Evolutionary conservation across 2,329 filamentous ascomycete genomes (phyloP).

Genomic region (Neurospora sp.): DNA sequence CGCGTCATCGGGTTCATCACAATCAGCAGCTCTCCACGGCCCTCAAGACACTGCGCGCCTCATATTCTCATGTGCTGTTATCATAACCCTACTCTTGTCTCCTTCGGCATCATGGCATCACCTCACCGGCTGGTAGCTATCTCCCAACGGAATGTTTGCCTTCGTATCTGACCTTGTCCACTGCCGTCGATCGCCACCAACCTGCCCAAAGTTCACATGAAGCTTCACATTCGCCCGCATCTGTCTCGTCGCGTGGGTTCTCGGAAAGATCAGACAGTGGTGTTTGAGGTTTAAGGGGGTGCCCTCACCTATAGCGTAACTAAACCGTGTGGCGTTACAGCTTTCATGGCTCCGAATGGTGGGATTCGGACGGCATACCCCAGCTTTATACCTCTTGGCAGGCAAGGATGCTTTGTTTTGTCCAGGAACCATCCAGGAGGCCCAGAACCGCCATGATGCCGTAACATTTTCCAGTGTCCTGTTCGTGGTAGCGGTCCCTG

Average conservation of each 20-base stretch:
- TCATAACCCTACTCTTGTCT: background rate
- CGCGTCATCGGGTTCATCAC: background rate
- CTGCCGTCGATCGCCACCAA: background rate
- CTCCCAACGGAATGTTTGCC: background rate
- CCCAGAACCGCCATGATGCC: background rate
- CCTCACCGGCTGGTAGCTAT: background rate
- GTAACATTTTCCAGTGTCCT: background rate
- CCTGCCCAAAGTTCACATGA: background rate
- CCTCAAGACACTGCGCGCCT: background rate
- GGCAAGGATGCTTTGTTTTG: constrained; percentile 13
- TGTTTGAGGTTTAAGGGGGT: constrained; percentile 13
- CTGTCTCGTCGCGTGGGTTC: background rate
- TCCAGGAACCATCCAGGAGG: background rate
- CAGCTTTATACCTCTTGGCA: constrained; percentile 5
- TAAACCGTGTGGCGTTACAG: constrained; percentile 10
- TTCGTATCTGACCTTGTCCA: background rate
- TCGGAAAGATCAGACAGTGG: background rate
- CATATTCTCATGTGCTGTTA: background rate
- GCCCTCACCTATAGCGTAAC: constrained; percentile 12
- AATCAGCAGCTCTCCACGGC: background rate
- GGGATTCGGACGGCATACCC: constrained; percentile 8
- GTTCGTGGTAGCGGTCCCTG: background rate
- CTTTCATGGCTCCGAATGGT: constrained; percentile 4
- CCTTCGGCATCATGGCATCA: background rate
- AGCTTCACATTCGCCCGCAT: background rate